Evolutionary conservation across 768 basidiomycete species (phyloP).

Genomic region (Podaxis sp.): DNA sequence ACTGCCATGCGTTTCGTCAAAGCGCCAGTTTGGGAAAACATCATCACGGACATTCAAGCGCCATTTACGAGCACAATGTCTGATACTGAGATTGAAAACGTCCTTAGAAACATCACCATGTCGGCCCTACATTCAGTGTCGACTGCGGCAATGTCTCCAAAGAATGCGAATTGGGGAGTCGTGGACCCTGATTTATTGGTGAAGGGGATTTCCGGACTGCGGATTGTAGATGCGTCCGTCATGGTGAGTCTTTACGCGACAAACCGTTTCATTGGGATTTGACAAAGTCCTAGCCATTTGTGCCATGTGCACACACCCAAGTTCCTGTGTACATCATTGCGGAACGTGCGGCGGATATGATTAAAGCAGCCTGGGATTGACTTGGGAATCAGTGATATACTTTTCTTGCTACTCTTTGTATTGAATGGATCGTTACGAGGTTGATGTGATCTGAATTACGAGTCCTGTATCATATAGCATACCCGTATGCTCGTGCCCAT

Average conservation of each 20-base stretch:
- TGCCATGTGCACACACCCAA: slow-evolving; percentile 15
- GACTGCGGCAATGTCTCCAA: slow-evolving; percentile 27
- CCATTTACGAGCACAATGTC: slow-evolving; percentile 10
- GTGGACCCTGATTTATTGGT: slow-evolving; percentile 34
- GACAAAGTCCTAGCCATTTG: slow-evolving; percentile 7
- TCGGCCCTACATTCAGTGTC: slow-evolving; percentile 28
- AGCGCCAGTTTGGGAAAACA: slow-evolving; percentile 16
- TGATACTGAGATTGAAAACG: slow-evolving; percentile 12
- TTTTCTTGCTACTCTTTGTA: background rate
- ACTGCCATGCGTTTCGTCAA: slow-evolving; percentile 16
- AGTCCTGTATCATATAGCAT: too few relatives aligned
- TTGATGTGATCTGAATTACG: too few relatives aligned
- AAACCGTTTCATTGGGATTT: background rate
- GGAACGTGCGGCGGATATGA: slow-evolving; percentile 15
- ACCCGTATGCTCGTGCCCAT: too few relatives aligned
- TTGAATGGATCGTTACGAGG: background rate
- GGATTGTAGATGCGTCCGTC: slow-evolving; percentile 35
- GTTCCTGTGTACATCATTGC: slow-evolving; percentile 14
- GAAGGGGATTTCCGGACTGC: slow-evolving; percentile 28
- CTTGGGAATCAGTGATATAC: background rate
- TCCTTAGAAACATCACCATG: slow-evolving; percentile 17
- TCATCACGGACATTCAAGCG: slow-evolving; percentile 11
- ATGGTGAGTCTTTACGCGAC: slow-evolving; percentile 19
- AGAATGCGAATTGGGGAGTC: slow-evolving; percentile 25
- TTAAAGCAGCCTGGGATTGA: slow-evolving; percentile 10